phyloP scores from a whole-genome alignment of 1,284 basidiomycete species.

The Boletus mariae region DNA sequence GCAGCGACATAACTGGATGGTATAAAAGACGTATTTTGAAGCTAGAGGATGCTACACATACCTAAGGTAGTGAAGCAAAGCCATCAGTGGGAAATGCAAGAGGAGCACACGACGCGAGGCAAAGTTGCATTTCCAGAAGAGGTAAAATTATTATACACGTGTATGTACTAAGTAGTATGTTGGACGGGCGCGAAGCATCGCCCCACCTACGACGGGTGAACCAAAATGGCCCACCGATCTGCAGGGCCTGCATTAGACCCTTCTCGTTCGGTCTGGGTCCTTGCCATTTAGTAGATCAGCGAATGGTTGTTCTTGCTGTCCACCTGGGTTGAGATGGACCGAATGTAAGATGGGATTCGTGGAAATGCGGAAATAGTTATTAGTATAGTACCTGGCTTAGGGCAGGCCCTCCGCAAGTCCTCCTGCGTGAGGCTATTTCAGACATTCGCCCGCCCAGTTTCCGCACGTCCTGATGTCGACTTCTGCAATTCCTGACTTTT shows the following conservation, averaged over 20 bases:
- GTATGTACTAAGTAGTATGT: constrained; percentile 12
- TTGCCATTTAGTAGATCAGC: constrained; percentile 68
- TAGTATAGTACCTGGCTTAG: constrained; percentile 26
- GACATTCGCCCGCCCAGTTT: not conserved
- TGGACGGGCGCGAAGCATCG: constrained; percentile 33
- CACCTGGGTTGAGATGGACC: constrained; percentile 69
- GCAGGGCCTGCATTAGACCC: constrained; percentile 65
- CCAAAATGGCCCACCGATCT: not conserved
- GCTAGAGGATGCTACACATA: constrained; percentile 16
- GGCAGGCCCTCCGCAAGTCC: constrained; percentile 31
- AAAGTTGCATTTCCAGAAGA: constrained; percentile 1
- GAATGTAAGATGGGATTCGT: constrained; percentile 15
- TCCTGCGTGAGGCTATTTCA: not conserved
- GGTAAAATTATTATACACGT: not conserved
- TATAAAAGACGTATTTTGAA: not conserved
- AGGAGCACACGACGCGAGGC: not conserved
- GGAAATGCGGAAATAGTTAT: constrained; percentile 36
- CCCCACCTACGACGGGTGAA: constrained; percentile 9
- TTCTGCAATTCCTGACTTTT: constrained; percentile 66
- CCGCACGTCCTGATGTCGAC: constrained; percentile 23
- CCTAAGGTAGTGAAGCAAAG: constrained; percentile 49
- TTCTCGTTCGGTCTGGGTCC: constrained; percentile 60
- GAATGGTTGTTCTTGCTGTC: constrained; percentile 36
- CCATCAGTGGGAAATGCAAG: constrained; percentile 7
- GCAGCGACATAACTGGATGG: constrained; percentile 59